Evolutionary conservation across 768 basidiomycete genomes (phyloP).

Genomic region (Hysterangium stoloniferum): DNA sequence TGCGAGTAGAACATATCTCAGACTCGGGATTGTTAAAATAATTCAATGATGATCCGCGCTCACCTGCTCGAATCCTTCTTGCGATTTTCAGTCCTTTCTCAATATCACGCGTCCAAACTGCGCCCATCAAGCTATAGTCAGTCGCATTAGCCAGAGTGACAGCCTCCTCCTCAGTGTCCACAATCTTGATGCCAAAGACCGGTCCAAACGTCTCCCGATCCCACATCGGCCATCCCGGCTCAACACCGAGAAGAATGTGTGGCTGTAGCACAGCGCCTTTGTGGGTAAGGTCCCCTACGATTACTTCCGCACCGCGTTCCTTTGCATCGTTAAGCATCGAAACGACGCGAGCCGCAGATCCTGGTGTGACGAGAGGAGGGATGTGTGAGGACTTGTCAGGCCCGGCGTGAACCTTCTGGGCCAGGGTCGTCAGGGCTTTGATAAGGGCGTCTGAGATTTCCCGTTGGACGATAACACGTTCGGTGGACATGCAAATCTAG

Average conservation of each 20-base stretch:
- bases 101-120: slow-evolving; percentile 45
- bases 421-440: slow-evolving; percentile 26
- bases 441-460: slow-evolving; percentile 32
- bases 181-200: slow-evolving; percentile 37
- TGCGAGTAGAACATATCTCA: too few relatives aligned
- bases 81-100: slow-evolving; percentile 34
- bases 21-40: too few relatives aligned
- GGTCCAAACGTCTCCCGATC: slow-evolving; percentile 57
- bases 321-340: slow-evolving; percentile 37
- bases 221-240: slow-evolving; percentile 45
- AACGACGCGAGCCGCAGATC: slow-evolving; percentile 39
- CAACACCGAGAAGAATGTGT: slow-evolving; percentile 42
- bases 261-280: slow-evolving; percentile 39
- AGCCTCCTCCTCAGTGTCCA: slow-evolving; percentile 46
- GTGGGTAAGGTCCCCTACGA: slow-evolving; percentile 35
- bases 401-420: slow-evolving; percentile 31
- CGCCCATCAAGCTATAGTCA: slow-evolving; percentile 43
- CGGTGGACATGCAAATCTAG: slow-evolving; percentile 53
- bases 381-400: slow-evolving; percentile 23
- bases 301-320: slow-evolving; percentile 35
- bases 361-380: slow-evolving; percentile 35
- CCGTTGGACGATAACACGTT: slow-evolving; percentile 47
- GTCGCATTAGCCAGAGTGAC: slow-evolving; percentile 47
- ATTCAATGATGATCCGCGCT: too few relatives aligned
- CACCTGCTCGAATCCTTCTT: slow-evolving; percentile 39